These are phyloP conservation scores for Wickerhamiella nectarea DNA, from an alignment of 805 yeast species.

Conservation along the genomic window DNA sequence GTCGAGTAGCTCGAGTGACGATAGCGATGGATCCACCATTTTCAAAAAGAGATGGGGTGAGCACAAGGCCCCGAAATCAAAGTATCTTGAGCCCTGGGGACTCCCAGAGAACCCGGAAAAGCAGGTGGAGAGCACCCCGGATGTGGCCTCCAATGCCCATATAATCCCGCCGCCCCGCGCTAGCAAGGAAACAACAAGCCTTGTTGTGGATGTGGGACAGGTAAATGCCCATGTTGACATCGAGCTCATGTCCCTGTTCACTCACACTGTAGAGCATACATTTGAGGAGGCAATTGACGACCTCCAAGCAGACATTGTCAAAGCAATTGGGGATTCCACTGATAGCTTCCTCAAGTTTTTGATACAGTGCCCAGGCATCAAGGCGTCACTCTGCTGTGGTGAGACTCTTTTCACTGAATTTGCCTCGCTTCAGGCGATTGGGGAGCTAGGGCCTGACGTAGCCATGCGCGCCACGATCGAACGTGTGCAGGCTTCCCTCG, in stretches of 20 bases:
- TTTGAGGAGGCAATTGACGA: conserved; percentile 45
- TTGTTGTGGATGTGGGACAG: conserved; percentile 42
- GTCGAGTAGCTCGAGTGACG: not conserved
- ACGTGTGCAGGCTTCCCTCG: not conserved
- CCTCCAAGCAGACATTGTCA: conserved; percentile 47
- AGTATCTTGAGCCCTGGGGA: conserved; percentile 4
- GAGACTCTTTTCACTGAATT: not conserved
- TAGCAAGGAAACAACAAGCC: conserved; percentile 30
- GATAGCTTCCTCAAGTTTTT: not conserved
- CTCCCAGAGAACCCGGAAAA: conserved; percentile 2
- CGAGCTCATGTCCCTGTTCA: conserved; percentile 1
- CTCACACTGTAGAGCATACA: conserved; percentile 28
- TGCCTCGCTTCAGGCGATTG: not conserved
- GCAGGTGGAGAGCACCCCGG: not conserved
- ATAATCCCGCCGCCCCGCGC: not conserved
- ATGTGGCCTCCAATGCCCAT: not conserved
- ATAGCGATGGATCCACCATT: not conserved
- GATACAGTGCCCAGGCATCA: not conserved
- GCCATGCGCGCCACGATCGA: not conserved
- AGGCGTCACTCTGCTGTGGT: not conserved
- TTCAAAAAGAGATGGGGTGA: not conserved
- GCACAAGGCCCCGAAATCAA: not conserved
- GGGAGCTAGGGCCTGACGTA: not conserved
- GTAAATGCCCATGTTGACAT: conserved; percentile 23
- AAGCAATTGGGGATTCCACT: conserved; percentile 26